Base-by-base conservation (phyloP, 768 basidiomycete genomes). In the Psilocybe tampanensis region DNA sequence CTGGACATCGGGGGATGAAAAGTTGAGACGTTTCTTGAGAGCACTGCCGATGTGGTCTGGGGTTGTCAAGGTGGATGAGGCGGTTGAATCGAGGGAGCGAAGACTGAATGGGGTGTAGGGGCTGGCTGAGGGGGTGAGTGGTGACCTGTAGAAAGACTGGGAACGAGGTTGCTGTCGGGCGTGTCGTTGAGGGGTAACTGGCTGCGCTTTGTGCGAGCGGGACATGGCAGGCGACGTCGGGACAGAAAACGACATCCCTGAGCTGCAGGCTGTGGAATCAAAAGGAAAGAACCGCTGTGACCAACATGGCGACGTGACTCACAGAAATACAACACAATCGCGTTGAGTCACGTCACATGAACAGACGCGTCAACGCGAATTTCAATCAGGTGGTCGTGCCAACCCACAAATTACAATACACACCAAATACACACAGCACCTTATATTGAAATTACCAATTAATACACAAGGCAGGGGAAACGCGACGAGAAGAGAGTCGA, bases 91-190 rank as follows among this genome's bases (percentile, higher is more conserved):
- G 32, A 83, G 76, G 6, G 88, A 90, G 60, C 84, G 83, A 42
- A 88, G 77, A 65, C 86, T 88, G 65, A 86, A 77, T 26, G 88
- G 87, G 3, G 87, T 88, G 70, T 87, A 88, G 8, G 88, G 86
- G 54, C 68, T 69, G 18, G 86, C 86, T 52, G 79, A 77, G 21
- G 88, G 86, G 13, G 86, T 86, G 50, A 79, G 69, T 18, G 88
- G 86, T 60, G 86, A 86, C 70, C 76, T 80, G 72, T 79, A 73
- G 63, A 74, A 72, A 39, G 78, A 78, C 43, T 77, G 76, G 21
- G 79, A 75, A 60, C 78, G 72, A 47, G 74, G 74, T 58, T 79
- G 76, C 39, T 73, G 73, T 36, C 80, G 78, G 52, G 79, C 69
- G 67, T 78, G 73, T 62, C 88, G 83, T 70, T 88, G 88, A 43